phyloP scores from a whole-genome alignment of 1,284 basidiomycete species.

The Papiliotrema fonsecae region DNA sequence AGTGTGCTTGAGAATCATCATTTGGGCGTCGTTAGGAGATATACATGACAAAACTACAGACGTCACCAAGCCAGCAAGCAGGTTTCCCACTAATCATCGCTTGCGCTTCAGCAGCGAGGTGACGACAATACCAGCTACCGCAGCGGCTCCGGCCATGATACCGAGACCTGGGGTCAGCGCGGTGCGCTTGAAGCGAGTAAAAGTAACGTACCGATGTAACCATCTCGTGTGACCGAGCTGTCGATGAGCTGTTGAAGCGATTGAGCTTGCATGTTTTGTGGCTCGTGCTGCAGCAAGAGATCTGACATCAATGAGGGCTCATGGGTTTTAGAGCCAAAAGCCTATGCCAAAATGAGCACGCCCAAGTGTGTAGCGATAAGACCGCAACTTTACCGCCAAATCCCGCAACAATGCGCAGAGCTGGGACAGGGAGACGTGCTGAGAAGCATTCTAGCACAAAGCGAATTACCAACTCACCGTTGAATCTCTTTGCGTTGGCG shows the following conservation, averaged over 20 bases:
- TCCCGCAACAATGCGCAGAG: too few relatives aligned
- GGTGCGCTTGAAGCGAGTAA: neutral
- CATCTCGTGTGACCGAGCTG: conserved; percentile 70
- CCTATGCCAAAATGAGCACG: too few relatives aligned
- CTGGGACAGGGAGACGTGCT: neutral
- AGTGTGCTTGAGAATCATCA: too few relatives aligned
- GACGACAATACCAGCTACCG: conserved; percentile 73
- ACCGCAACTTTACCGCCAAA: too few relatives aligned
- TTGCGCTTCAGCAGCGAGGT: conserved; percentile 79
- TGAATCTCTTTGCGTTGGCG: conserved; percentile 87
- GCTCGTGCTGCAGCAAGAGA: conserved; percentile 86
- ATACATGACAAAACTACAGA: too few relatives aligned
- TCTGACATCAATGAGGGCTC: conserved; percentile 51
- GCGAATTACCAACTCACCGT: conserved; percentile 57
- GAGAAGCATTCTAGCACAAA: neutral
- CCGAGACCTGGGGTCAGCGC: conserved; percentile 66
- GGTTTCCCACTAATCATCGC: too few relatives aligned
- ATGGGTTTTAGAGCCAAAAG: too few relatives aligned
- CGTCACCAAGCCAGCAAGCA: too few relatives aligned
- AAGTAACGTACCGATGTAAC: conserved; percentile 52
- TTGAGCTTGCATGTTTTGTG: conserved; percentile 87
- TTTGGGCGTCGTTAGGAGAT: too few relatives aligned
- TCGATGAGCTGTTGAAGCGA: conserved; percentile 83
- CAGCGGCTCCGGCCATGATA: conserved; percentile 81
- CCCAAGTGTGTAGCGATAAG: too few relatives aligned